These are phyloP conservation scores for Suillus lakei DNA, from an alignment of 768 basidiomycete species.

Conservation along the genomic window DNA sequence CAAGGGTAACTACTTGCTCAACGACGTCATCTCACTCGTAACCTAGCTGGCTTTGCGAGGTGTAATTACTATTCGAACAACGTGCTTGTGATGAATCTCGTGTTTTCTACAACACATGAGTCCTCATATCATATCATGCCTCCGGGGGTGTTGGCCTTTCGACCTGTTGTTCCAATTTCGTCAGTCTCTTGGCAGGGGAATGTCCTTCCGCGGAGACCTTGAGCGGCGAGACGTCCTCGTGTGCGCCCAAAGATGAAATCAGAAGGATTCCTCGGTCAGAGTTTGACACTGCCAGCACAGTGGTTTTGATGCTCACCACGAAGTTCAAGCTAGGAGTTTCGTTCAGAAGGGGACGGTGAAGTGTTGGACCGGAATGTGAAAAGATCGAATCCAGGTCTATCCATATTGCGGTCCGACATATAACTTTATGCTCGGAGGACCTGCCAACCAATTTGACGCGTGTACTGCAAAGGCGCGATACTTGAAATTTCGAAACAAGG, in stretches of 20 bases:
- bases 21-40: background rate
- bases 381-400: background rate
- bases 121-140: background rate
- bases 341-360: background rate
- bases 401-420: background rate
- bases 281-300: background rate
- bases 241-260: slow-evolving; percentile 48
- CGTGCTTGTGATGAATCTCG: background rate
- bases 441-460: background rate
- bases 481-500: too few relatives aligned
- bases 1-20: slow-evolving; percentile 19
- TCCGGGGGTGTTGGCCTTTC: background rate
- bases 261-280: slow-evolving; percentile 39
- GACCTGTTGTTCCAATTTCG: slow-evolving; percentile 24
- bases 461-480: background rate
- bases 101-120: background rate
- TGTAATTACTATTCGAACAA: background rate
- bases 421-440: background rate
- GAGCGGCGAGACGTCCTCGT: slow-evolving; percentile 49
- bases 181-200: slow-evolving; percentile 47
- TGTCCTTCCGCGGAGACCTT: slow-evolving; percentile 48
- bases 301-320: background rate
- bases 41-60: background rate
- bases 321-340: background rate
- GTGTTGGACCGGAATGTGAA: background rate